Base-by-base conservation (phyloP, 2,329 filamentous ascomycete genomes). In the Colletotrichum endophyticum region DNA sequence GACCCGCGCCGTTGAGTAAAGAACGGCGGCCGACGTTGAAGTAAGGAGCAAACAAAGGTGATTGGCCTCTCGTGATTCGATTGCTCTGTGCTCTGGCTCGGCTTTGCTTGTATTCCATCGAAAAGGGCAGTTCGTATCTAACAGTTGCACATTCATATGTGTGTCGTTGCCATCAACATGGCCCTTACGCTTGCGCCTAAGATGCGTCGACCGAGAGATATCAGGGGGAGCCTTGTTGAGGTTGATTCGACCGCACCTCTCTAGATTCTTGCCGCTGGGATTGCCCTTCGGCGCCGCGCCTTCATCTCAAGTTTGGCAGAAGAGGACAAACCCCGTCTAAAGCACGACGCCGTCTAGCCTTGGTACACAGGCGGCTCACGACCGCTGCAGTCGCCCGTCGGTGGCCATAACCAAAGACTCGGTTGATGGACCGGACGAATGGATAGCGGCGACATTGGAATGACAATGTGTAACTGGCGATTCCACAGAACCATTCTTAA, bases 371-470 rank as follows among this genome's bases (percentile, higher is more conserved):
- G 28, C 59, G 66, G 16, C 34, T 62, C 34, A 30, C 34, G 32
- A 70, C 44, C 66, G 22, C 49, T 72, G 69, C 69, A 75, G 28
- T 75, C 53, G 62, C 62, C 69, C 69, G 72, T 59, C 6, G 22
- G 49, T 34, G 61, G 56, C 39, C 53, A 53, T 36, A 72, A 72
- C 73, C 73, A 49, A 36, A 36, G 13, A 67, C 62, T 66, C n/a
- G 73, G 73, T 75, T 56, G 36, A 34, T 32, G 73, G 63, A 22
- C 53, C 28, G 39, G 61, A 32, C 49, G 49, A 70, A 25, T 39
- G 39, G 32, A 56, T 59, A 69, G 53, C 34, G 28, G 25, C 34
- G 28, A 53, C 34, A n/a, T 13, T 53, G 34, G 64, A 56, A 63
- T 32, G 63, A 66, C 30, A 34, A 56, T 9, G 32, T 59, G 34